Evolutionary conservation across 306 rosid species (phyloP).

Genomic region (Cucurbita argyrosperma): DNA sequence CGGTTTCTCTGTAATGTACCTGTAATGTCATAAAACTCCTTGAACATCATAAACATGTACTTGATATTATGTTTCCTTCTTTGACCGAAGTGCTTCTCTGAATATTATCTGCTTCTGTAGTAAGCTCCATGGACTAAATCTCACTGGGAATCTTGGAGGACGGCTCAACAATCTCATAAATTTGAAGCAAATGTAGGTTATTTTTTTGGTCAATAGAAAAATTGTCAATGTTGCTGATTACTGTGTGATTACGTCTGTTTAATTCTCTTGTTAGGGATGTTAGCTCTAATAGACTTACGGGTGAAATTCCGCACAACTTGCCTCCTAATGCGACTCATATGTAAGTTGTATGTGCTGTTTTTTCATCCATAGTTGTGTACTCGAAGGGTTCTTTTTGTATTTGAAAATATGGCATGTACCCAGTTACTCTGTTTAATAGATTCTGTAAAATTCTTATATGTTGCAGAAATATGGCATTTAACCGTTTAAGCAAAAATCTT

Average conservation of each 20-base stretch:
- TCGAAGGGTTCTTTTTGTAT: background rate
- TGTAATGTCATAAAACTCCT: conserved; percentile 26
- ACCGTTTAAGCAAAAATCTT: conserved; percentile 42
- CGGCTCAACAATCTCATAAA: conserved; percentile 40
- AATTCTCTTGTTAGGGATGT: conserved; percentile 38
- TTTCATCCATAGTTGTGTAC: background rate
- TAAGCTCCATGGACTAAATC: conserved; percentile 62
- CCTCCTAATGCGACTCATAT: conserved; percentile 81
- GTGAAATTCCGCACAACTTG: conserved; percentile 53
- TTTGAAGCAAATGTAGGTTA: conserved; percentile 62
- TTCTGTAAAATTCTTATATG: background rate
- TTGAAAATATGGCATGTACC: background rate
- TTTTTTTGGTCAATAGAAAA: background rate
- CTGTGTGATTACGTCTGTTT: background rate
- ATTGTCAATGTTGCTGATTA: background rate
- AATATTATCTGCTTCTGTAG: conserved; percentile 21
- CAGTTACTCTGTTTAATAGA: background rate
- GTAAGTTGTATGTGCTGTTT: conserved; percentile 24
- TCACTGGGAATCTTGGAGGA: conserved; percentile 54
- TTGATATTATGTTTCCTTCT: background rate
- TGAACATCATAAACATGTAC: background rate
- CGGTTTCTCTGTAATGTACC: conserved; percentile 60
- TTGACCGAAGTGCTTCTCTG: background rate
- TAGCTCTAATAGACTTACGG: conserved; percentile 57
- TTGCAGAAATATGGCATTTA: conserved; percentile 78